A percentile compares a stretch with the other conserved stretches of the same genome.
Evolutionary conservation across 208 protist species (phyloP).

Genomic region (Acanthamoeba rhysodes): DNA sequence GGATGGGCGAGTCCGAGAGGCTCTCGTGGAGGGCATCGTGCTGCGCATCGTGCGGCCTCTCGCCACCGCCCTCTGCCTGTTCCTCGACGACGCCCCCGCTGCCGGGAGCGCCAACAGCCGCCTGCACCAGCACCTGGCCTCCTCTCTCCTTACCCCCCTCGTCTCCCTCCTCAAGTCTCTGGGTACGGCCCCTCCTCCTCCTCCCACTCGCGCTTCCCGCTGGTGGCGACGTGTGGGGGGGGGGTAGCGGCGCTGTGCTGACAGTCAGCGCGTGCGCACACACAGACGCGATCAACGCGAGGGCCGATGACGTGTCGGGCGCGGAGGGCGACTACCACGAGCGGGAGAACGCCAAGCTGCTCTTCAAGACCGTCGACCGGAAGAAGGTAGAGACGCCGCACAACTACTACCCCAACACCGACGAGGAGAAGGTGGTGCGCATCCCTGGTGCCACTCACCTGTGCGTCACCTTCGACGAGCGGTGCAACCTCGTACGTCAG

Average conservation of each 20-base stretch:
- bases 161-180: neutral
- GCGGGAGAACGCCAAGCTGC: slow-evolving; percentile 13
- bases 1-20: neutral
- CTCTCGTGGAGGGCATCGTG: neutral
- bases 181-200: neutral
- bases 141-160: neutral
- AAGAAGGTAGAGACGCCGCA: slow-evolving; percentile 70
- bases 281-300: slow-evolving; percentile 13
- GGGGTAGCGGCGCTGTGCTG: too few species aligned
- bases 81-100: neutral
- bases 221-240: too few species aligned
- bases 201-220: too few species aligned
- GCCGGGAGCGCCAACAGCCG: too few species aligned
- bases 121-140: neutral
- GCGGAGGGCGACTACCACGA: slow-evolving; percentile 16
- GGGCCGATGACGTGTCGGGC: neutral
- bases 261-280: too few species aligned
- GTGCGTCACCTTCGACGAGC: slow-evolving; percentile 50
- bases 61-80: neutral
- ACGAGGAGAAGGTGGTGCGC: slow-evolving; percentile 50
- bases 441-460: slow-evolving; percentile 70
- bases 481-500: slow-evolving; percentile 15
- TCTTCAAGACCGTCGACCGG: neutral
- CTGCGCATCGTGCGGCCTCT: neutral
- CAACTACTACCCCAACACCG: slow-evolving; percentile 67